Evolutionary conservation across 768 basidiomycete genomes (phyloP), one percentile per base, ranked within the genome.

Genomic region (Lactarius sp.): DNA sequence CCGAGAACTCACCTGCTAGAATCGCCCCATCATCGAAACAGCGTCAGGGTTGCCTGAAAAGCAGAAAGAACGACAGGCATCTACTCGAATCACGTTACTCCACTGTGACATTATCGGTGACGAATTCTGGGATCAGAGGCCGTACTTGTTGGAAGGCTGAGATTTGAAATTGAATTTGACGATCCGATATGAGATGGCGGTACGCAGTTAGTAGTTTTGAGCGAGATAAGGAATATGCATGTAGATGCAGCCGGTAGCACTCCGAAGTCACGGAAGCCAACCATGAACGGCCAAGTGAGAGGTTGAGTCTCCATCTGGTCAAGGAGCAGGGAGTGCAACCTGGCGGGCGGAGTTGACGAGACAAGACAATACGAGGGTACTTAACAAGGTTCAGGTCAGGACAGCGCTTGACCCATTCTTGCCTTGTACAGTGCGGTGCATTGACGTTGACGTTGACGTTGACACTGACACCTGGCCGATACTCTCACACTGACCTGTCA

Each of bases 71-170:
- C 41, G 78, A 77, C 60, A 27, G 62, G 73, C 27, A 12, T 73
- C 70, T 63, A 83, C 77, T 27, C 78, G 70, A 70, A 76, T 92
- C 52, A 79, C 77, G 5, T 76, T 93, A 1, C 67, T 86, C 31
- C 92, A 96, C 68, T 90, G 86, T 71, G 94, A 96, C 75, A 81
- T 96, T 62, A 94, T 96, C 63, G 80, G 81, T 59, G 84, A 90
- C 58, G 81, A 79, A 0, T 95, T 96, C 74, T 97, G 94, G 94
- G 72, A 79, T 7, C 75, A 78, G 34, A 75, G 87, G 58, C 81
- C 84, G 10, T 73, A 79, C 54, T 69, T 92, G 31, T 76, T 90
- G 59, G 73, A 70, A 14, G 75, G 74, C 31, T 79, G 66, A 75
- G 46, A 53, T 53, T 22, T 33, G 3, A 8, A 20, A 31, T 46